Percentiles rank a stretch among this genome's conserved stretches.
Evolutionary conservation across 805 yeast species (phyloP).

Genomic region (Blastobotrys chiropterorum): DNA sequence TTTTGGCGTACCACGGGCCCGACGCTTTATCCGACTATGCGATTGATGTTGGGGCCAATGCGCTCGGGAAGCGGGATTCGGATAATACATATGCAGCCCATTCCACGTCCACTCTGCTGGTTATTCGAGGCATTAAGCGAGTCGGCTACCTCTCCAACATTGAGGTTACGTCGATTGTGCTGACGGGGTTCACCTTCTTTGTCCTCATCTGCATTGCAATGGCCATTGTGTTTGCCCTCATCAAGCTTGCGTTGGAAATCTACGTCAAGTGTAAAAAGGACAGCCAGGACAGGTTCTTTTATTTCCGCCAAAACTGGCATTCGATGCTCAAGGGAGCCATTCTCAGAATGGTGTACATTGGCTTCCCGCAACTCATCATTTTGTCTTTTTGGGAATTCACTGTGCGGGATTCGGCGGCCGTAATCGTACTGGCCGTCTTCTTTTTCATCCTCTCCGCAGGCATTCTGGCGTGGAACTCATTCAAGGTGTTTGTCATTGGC

Average conservation of each 20-base stretch:
- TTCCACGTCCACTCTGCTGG: slow-evolving; percentile 39
- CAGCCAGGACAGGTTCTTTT: slow-evolving; percentile 40
- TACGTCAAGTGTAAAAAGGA: slow-evolving; percentile 21
- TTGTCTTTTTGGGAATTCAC: slow-evolving; percentile 86
- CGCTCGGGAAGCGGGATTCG: neutral
- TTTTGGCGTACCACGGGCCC: slow-evolving; percentile 9
- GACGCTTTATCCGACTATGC: slow-evolving; percentile 1
- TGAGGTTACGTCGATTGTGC: slow-evolving; percentile 77
- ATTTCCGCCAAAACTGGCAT: slow-evolving; percentile 51
- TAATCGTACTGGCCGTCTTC: slow-evolving; percentile 71
- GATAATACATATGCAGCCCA: slow-evolving; percentile 12
- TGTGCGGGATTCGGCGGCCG: slow-evolving; percentile 78
- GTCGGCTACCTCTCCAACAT: slow-evolving; percentile 70
- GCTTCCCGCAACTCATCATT: slow-evolving; percentile 73
- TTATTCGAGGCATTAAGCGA: slow-evolving; percentile 82
- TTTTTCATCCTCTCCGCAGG: slow-evolving; percentile 57
- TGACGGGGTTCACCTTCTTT: slow-evolving; percentile 84
- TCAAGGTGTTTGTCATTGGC: slow-evolving; percentile 60
- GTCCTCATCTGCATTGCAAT: slow-evolving; percentile 69
- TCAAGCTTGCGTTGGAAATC: slow-evolving; percentile 41
- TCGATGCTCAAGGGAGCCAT: slow-evolving; percentile 69
- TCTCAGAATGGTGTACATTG: slow-evolving; percentile 73
- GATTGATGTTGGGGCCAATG: neutral
- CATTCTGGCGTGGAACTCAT: slow-evolving; percentile 59
- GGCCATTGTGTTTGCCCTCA: slow-evolving; percentile 50